Percentiles rank a stretch among this genome's conserved stretches.
phyloP scores from a whole-genome alignment of 768 basidiomycete species.

The Boletus rubroflammeus region DNA sequence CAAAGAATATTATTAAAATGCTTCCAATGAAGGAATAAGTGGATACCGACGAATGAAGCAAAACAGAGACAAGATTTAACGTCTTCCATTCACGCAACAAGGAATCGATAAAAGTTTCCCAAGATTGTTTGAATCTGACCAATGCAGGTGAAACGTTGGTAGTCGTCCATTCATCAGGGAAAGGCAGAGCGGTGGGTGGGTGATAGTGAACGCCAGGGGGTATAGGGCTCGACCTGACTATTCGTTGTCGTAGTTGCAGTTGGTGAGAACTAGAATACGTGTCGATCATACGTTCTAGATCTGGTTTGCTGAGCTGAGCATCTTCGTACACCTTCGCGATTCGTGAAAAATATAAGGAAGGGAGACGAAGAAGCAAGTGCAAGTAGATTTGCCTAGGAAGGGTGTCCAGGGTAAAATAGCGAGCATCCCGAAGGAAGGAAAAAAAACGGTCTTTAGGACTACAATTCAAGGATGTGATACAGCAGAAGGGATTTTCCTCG shows the following conservation, averaged over 20 bases:
- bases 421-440: constrained; percentile 16
- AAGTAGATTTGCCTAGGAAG: constrained; percentile 44
- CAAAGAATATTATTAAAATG: neutral
- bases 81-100: constrained; percentile 77
- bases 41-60: constrained; percentile 46
- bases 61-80: constrained; percentile 66
- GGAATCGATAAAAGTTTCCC: constrained; percentile 71
- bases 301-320: constrained; percentile 72
- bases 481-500: constrained; percentile 20
- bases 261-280: constrained; percentile 27
- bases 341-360: constrained; percentile 74
- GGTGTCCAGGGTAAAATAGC: constrained; percentile 33
- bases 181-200: constrained; percentile 33
- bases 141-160: constrained; percentile 59
- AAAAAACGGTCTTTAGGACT: constrained; percentile 11
- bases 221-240: constrained; percentile 24
- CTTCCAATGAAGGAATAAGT: neutral
- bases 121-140: constrained; percentile 57
- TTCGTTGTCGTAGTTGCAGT: constrained; percentile 12
- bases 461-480: constrained; percentile 19
- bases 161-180: constrained; percentile 51
- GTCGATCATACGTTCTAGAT: constrained; percentile 53
- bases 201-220: constrained; percentile 26
- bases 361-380: constrained; percentile 59
- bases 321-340: constrained; percentile 75